Evolutionary conservation across 2,329 filamentous ascomycete species (phyloP), one percentile per base, ranked within the genome.

Genomic region (Trichoderma oligosporum): DNA sequence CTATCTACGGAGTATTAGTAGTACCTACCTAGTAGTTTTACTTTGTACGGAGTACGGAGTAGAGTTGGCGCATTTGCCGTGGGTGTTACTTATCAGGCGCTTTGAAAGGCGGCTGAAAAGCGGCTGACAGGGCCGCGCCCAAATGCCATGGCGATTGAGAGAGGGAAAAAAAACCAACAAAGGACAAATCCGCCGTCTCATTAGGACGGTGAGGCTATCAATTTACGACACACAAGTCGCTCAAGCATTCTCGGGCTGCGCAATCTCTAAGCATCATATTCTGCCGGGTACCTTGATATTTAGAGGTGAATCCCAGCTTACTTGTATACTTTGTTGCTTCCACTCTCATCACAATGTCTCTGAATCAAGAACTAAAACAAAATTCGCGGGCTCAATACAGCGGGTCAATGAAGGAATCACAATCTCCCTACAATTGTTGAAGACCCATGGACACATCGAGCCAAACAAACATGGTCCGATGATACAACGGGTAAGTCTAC

Each of bases 401-500:
- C n/a, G 22, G 31, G 31, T 24, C 41, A 29, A 18, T 16, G 7
- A 27, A 38, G 31, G 52, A 29, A 33, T 29, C 41, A 41, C 41
- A 16, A 24, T 25, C 18, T n/a, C 8, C n/a, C n/a, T 41, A 27
- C 42, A 46, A 36, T 36, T 38, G 12, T 18, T 38, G 31, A 46
- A 20, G 29, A 20, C 16, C 41, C 41, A 44, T 45, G 29, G 33
- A 11, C 42, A 31, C 51, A 39, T 42, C 27, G 38, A 46, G 52
- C 25, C 36, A 55, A 53, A 36, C 46, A 52, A 49, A 46, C 55
- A 44, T 57, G 31, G 46, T 11, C 27, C 29, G 35, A 35, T 12
- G 54, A 14, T 29, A 31, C 52, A 56, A 46, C 54, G 54, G 54
- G 54, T 57, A 57, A 57, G 45, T n/a, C 42, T 25, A 52, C 54